phyloP scores from a whole-genome alignment of 768 basidiomycete genomes.

The Leccinum subgranulosum region DNA sequence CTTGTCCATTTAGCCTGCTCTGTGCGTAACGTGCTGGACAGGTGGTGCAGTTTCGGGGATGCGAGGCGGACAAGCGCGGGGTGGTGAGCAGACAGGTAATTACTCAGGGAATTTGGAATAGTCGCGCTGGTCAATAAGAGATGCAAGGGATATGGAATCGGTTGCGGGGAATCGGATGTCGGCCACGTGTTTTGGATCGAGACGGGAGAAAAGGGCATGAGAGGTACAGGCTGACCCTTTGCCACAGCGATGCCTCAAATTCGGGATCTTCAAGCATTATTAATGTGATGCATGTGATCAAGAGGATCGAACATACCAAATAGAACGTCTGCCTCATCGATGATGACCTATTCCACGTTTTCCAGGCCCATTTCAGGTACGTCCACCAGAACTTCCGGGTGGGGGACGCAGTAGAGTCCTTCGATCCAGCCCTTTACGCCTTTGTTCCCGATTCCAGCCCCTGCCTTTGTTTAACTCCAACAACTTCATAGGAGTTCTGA shows the following conservation, averaged over 20 bases:
- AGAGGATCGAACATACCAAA: conserved; percentile 56
- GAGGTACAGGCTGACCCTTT: conserved; percentile 36
- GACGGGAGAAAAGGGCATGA: conserved; percentile 18
- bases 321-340: conserved; percentile 90
- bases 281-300: neutral
- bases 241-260: conserved; percentile 64
- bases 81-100: conserved; percentile 60
- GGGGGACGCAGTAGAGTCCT: conserved; percentile 18
- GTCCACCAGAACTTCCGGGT: too few relatives aligned
- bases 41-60: conserved; percentile 75
- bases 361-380: conserved; percentile 65
- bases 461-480: conserved; percentile 56
- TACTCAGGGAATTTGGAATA: conserved; percentile 71
- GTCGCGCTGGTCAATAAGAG: conserved; percentile 83
- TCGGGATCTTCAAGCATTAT: conserved; percentile 54
- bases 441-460: conserved; percentile 51
- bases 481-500: conserved; percentile 63
- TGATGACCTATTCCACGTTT: conserved; percentile 81
- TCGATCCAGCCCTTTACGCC: conserved; percentile 23
- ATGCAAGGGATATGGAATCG: conserved; percentile 66
- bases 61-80: conserved; percentile 66
- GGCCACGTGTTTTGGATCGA: conserved; percentile 6
- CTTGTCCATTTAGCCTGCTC: conserved; percentile 76
- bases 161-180: conserved; percentile 10
- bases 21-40: conserved; percentile 66